These are phyloP conservation scores for Lentinula aciculospora DNA, from an alignment of 768 basidiomycete species.

Conservation along the genomic window DNA sequence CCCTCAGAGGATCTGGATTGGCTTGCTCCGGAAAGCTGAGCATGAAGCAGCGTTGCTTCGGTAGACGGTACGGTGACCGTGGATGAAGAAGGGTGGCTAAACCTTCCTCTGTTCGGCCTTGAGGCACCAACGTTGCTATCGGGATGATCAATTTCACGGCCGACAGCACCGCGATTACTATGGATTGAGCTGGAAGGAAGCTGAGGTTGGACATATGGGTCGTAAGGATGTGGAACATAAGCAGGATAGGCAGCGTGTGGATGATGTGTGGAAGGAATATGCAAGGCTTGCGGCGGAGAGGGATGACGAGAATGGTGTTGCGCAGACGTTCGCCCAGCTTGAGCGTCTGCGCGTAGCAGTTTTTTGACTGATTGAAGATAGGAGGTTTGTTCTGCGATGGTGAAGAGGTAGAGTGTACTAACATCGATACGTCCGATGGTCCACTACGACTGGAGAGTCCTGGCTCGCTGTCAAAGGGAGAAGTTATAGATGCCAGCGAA, in stretches of 20 bases:
- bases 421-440: background rate
- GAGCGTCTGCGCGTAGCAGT: conserved; percentile 75
- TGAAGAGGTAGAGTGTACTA: conserved; percentile 25
- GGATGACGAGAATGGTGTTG: background rate
- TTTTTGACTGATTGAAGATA: conserved; percentile 47
- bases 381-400: conserved; percentile 34
- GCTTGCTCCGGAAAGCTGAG: background rate
- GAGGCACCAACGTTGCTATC: background rate
- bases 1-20: background rate
- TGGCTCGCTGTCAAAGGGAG: conserved; percentile 2
- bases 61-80: background rate
- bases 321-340: conserved; percentile 75
- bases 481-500: conserved; percentile 5
- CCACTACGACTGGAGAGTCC: background rate
- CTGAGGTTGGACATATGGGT: background rate
- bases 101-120: background rate
- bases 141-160: background rate
- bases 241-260: background rate
- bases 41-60: background rate
- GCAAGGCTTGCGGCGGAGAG: background rate
- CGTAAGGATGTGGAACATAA: background rate
- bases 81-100: background rate
- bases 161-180: background rate
- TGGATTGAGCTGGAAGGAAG: background rate
- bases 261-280: background rate